A percentile compares a stretch with the other conserved stretches of the same genome.
These are phyloP conservation scores for Magnusiomyces starmeri DNA, from an alignment of 1,139 yeast species.

Conservation along the genomic window DNA sequence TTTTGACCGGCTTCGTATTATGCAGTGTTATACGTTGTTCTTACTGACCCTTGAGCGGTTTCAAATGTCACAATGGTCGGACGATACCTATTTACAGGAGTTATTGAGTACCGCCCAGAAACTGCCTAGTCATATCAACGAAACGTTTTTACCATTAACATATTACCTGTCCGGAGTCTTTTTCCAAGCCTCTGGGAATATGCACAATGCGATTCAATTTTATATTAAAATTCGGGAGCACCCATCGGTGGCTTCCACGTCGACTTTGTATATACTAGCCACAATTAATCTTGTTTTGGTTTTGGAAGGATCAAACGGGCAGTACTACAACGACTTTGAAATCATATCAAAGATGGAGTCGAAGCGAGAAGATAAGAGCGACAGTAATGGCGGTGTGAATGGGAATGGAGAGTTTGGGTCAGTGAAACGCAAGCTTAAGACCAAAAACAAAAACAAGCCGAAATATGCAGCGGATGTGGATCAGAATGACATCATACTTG, in stretches of 20 bases:
- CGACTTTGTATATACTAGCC: conserved; percentile 14
- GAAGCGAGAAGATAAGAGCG: neutral
- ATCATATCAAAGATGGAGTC: conserved; percentile 7
- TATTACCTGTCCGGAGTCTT: conserved; percentile 16
- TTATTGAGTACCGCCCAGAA: conserved; percentile 11
- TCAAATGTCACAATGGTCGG: conserved; percentile 12
- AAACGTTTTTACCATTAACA: conserved; percentile 13
- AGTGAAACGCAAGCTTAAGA: neutral
- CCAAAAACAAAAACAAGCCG: no score
- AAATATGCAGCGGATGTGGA: no score
- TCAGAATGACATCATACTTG: no score
- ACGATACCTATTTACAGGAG: conserved; percentile 12
- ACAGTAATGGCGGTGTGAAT: neutral
- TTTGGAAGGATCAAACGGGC: conserved; percentile 13
- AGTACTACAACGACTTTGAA: conserved; percentile 12
- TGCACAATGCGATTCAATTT: conserved; percentile 16
- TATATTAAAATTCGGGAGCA: conserved; percentile 13
- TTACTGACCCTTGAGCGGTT: conserved; percentile 13
- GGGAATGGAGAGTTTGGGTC: neutral
- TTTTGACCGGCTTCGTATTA: conserved; percentile 9
- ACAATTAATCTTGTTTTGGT: conserved; percentile 13
- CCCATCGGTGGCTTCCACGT: neutral
- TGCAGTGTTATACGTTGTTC: conserved; percentile 12
- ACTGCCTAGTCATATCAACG: conserved; percentile 12
- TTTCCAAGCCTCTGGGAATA: conserved; percentile 17